Evolutionary conservation across 2,329 filamentous ascomycete genomes (phyloP), one percentile per base, ranked within the genome.

Genomic region (Arthrobotrys sinensis): DNA sequence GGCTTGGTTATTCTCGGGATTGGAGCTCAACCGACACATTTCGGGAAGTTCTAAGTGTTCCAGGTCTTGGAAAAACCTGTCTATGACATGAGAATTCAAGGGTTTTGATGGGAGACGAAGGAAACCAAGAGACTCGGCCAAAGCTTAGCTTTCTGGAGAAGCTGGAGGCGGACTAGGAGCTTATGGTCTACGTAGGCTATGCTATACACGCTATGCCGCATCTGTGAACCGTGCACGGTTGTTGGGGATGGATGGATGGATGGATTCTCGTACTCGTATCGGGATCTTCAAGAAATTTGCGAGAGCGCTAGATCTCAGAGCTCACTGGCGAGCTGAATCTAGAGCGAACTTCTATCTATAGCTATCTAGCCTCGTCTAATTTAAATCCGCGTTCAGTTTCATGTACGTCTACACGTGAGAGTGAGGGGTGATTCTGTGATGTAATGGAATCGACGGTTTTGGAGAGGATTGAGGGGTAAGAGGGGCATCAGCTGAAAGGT

Each of bases 91-190:
- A 60, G 36, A 19, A 43, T 40, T 64, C 55, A 71, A 32, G 57
- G 45, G 19, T 64, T 36, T 46, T 21, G 34, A 52, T 52, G 19
- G 73, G 73, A 77, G 73, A 77, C 73, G 73, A 77, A 62, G 38
- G 10, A 57, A 50, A 46, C 71, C 71, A 76, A 76, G 66, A 77
- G 67, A 77, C 73, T 77, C 19, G 73, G 73, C 66, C 60, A 77
- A 77, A 77, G 73, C 73, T 77, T 77, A 71, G 73, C 73, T 28
- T 60, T 52, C 66, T 71, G 36, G 19, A 66, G 72, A 43, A 70
- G 57, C 57, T 53, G 32, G 72, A 77, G 34, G 45, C 72, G 72
- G 68, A 2, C 7, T 38, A 53, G 21, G 28, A 28, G 24, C 16
- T 48, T 48, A 32, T 38, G 45, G 45, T 36, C 32, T 21, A 55